Base-by-base conservation (phyloP, 805 yeast species). In the Saccharomycodes ludwigii region DNA sequence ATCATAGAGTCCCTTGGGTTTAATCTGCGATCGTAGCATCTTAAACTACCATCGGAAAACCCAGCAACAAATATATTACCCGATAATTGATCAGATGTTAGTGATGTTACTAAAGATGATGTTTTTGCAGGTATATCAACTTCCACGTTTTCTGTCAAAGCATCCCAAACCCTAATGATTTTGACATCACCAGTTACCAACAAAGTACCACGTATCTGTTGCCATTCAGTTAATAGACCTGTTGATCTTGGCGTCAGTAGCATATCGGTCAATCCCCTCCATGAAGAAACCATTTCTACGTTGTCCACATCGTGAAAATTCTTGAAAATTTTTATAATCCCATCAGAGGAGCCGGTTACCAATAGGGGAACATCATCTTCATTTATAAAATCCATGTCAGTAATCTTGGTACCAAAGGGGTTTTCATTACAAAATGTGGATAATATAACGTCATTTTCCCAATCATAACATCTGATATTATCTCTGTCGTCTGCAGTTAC, bases 171-270 rank as follows among this genome's bases (percentile, higher is more conserved):
- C 35, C 94, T 64, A 34, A 91, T 83, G 16, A 85, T 76, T 45
- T 86, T 82, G 6, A 83, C 94, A 59, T 91, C 97, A 28, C 98
- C 98, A 24, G 95, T 85, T 1, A 82, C 95, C 33, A 88, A 60
- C 23, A 91, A 60, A 1, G 94, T 73, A 0, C 98, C 98, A 38
- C 95, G 63, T 27, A 91, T 78, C 49, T 91, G 98, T 53, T 88
- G 97, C 98, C 98, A 91, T 43, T 91, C 97, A 8, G 86, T 73
- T 13, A 84, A 68, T 32, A 88, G 59, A 3, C 95, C 95, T 11
- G 83, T 73, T 18, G 85, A 76, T 45, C 82, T 68, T 17, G 88
- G 81, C 0, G 94, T 77, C 17, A 84, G 63, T 12, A 84, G 58
- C 47, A 88, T 64, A 51, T 86, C 95, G 0, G 94, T 79, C 36